These are phyloP conservation scores for Gentiana straminea DNA, from an alignment of 257 asterid species.

Conservation along the genomic window DNA sequence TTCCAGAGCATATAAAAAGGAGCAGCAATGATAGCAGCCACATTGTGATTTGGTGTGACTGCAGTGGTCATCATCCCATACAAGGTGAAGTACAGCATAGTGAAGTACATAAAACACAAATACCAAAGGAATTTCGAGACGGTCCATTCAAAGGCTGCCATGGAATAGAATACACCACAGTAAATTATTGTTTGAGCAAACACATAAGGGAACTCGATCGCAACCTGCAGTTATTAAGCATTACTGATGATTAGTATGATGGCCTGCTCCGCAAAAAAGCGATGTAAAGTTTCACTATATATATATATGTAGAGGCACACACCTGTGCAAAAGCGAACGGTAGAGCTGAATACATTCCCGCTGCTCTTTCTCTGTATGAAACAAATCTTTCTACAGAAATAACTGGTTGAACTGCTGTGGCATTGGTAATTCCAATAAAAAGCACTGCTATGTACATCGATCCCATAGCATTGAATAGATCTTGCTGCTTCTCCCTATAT, in stretches of 20 bases:
- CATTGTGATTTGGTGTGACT: constrained; percentile 84
- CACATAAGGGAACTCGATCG: constrained; percentile 81
- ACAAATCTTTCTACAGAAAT: constrained; percentile 93
- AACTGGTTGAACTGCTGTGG: constrained; percentile 90
- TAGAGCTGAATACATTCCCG: constrained; percentile 90
- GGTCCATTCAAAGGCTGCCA: constrained; percentile 84
- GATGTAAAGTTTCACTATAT: background rate
- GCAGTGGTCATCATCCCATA: constrained; percentile 99
- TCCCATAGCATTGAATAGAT: constrained; percentile 92
- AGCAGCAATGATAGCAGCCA: constrained; percentile 81
- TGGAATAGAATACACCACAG: constrained; percentile 59
- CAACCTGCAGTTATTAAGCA: constrained; percentile 42
- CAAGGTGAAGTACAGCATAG: constrained; percentile 80
- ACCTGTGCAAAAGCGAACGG: constrained; percentile 95
- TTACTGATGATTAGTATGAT: background rate
- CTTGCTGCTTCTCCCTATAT: constrained; percentile 75
- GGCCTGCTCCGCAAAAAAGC: background rate
- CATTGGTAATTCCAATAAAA: constrained; percentile 76
- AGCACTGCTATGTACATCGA: constrained; percentile 83
- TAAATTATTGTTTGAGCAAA: constrained; percentile 56
- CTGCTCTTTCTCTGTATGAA: constrained; percentile 89
- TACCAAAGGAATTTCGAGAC: constrained; percentile 57
- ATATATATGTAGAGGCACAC: background rate
- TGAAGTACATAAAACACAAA: constrained; percentile 64
- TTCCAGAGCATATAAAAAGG: constrained; percentile 97